Conservation (phyloP, 192 early-diverging fungal species). For the Cetraspora pellucida region DNA sequence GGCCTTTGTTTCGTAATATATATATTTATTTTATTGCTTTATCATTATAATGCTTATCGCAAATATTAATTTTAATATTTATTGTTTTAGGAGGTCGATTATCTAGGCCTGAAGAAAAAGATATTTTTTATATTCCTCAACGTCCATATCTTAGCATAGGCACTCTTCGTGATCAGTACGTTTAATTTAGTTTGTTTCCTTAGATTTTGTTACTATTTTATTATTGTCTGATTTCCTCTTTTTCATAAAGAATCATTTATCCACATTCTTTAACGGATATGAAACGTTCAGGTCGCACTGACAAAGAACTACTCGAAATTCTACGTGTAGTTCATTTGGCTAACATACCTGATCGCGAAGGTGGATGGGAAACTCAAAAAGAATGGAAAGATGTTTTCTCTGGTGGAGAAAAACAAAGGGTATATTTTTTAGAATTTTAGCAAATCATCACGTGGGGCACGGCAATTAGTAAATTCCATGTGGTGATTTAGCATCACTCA, state of each 20-base stretch:
- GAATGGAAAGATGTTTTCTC: constrained; percentile 93
- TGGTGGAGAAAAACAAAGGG: constrained; percentile 93
- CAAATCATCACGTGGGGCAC: no score
- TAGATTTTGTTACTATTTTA: background rate
- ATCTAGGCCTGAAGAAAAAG: constrained; percentile 68
- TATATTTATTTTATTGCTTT: background rate
- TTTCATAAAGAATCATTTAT: constrained; percentile 75
- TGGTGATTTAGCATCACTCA: no score
- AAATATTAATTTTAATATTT: constrained; percentile 5
- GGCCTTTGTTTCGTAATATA: constrained; percentile 79
- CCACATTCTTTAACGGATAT: constrained; percentile 87
- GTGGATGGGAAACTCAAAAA: constrained; percentile 86
- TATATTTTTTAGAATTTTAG: constrained; percentile 43
- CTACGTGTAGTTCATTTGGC: constrained; percentile 82
- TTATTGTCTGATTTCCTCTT: background rate
- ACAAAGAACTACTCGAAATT: constrained; percentile 79
- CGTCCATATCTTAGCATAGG: constrained; percentile 93
- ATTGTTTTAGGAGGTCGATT: constrained; percentile 58
- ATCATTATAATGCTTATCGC: background rate
- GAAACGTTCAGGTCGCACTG: constrained; percentile 69
- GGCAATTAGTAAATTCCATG: no score
- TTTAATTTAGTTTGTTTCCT: no score
- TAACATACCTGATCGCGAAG: constrained; percentile 81
- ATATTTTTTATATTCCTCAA: constrained; percentile 99
- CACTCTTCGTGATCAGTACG: constrained; percentile 88